Percentiles rank a stretch among this genome's conserved stretches.
These are phyloP conservation scores for Capillidium rhysosporum DNA, from an alignment of 371 early-diverging fungal species.

Conservation along the genomic window DNA sequence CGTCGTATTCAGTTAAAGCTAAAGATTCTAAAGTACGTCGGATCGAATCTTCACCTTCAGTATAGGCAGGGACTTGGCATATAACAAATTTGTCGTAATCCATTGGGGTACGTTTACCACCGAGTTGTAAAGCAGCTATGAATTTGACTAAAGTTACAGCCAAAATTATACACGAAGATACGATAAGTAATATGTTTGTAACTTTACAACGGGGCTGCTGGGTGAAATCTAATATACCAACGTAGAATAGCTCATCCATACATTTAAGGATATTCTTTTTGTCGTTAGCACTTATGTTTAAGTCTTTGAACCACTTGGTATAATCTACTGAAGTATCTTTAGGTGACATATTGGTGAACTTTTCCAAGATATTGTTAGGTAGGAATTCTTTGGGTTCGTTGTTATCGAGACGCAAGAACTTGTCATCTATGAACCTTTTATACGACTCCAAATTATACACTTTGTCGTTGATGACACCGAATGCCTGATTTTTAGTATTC, in stretches of 20 bases:
- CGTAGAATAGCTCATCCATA: slow-evolving; percentile 64
- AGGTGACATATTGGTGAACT: not conserved
- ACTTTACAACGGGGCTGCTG: slow-evolving; percentile 60
- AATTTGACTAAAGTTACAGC: slow-evolving; percentile 78
- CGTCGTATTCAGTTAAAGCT: slow-evolving; percentile 36
- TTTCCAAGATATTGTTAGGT: not conserved
- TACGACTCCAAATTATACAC: slow-evolving; percentile 60
- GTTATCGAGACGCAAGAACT: not conserved
- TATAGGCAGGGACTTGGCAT: slow-evolving; percentile 70
- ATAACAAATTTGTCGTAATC: slow-evolving; percentile 82
- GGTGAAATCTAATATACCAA: slow-evolving; percentile 72
- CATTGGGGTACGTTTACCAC: slow-evolving; percentile 47
- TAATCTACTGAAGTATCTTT: slow-evolving; percentile 18
- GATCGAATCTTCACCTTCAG: slow-evolving; percentile 60
- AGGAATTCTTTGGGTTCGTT: not conserved
- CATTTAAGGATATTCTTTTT: slow-evolving; percentile 24
- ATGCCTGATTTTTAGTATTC: slow-evolving; percentile 21
- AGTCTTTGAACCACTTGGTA: slow-evolving; percentile 25
- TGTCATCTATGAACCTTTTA: slow-evolving; percentile 12
- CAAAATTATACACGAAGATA: slow-evolving; percentile 51
- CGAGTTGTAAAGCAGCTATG: slow-evolving; percentile 74
- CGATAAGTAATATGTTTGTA: slow-evolving; percentile 68
- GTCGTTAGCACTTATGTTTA: slow-evolving; percentile 13
- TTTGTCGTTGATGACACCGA: slow-evolving; percentile 42
- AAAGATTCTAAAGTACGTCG: slow-evolving; percentile 48